Evolutionary conservation across 176 grass and related monocot species (phyloP), one percentile per base, ranked within the genome.

Genomic region (Carex scoparia): DNA sequence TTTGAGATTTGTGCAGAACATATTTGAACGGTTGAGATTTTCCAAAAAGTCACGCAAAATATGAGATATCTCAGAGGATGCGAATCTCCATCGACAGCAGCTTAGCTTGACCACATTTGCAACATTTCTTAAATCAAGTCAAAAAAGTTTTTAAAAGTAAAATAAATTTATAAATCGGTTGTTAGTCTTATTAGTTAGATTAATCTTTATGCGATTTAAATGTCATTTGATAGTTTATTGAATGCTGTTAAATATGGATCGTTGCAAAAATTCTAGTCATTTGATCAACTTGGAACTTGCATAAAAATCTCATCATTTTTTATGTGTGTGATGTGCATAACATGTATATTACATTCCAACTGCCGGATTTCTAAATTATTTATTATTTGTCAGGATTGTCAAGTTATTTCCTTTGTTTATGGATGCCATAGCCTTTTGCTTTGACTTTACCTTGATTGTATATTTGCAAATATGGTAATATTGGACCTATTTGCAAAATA

Each of bases 401-500:
- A 46, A 19, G 68, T 71, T 71, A n/a, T 71, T 71, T 71, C 68
- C 7, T 18, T 19, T 71, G 68, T 10, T n/a, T 71, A 71, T 46
- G 10, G 5, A 65, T 31, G 28, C 16, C 37, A 78, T 63, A 33
- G 16, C 57, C 15, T 59, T 13, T 42, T 85, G 4, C 42, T 46
- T 83, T 46, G 48, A 64, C n/a, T 61, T 16, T 46, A 11, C 70
- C 65, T 80, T 60, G 37, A 42, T 7, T 46, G 23, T 76, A 1
- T 35, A 84, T 63, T 33, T 79, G 37, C 18, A 53, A 79, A 15
- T 65, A 80, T 75, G 9, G 56, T 57, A 78, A 56, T 31, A 57
- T 79, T 75, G n/a, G 9, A 27, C 44, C 46, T 58, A 79, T 79
- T 18, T 79, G 74, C 53, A 79, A 57, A 77, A 77, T 77, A 31